Percentiles rank a stretch among this genome's conserved stretches.
Evolutionary conservation across 2,329 filamentous ascomycete species (phyloP).

Genomic region (Fusarium sp.): DNA sequence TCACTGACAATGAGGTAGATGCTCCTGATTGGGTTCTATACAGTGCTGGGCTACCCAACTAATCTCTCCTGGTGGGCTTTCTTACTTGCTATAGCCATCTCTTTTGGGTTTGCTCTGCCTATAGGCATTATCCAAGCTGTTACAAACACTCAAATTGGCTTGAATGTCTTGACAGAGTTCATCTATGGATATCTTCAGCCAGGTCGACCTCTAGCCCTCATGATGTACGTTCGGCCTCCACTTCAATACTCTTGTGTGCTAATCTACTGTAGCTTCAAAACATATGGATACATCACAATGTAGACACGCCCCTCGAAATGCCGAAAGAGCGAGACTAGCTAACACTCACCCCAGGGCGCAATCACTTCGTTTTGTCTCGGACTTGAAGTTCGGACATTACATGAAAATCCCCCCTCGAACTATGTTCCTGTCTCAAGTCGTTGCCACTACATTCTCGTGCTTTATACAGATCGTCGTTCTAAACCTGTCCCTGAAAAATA

Average conservation of each 20-base stretch:
- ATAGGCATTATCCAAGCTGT: slow-evolving; percentile 76
- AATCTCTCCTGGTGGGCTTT: slow-evolving; percentile 79
- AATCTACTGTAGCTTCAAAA: slow-evolving; percentile 62
- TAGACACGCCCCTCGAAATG: slow-evolving; percentile 15
- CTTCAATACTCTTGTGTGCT: background rate
- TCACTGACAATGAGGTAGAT: slow-evolving; percentile 51
- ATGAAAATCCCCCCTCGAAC: slow-evolving; percentile 76
- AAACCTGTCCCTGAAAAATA: slow-evolving; percentile 68
- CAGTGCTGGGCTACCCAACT: slow-evolving; percentile 70
- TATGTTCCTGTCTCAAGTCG: slow-evolving; percentile 73
- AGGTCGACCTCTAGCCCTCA: slow-evolving; percentile 75
- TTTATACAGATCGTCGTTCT: slow-evolving; percentile 73
- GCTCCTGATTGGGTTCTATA: slow-evolving; percentile 63
- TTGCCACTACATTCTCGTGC: slow-evolving; percentile 72
- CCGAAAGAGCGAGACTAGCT: background rate
- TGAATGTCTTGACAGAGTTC: slow-evolving; percentile 81
- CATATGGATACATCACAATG: slow-evolving; percentile 71
- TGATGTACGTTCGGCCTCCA: slow-evolving; percentile 63
- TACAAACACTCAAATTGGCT: slow-evolving; percentile 75
- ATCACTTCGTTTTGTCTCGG: slow-evolving; percentile 70
- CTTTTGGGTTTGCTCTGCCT: slow-evolving; percentile 71
- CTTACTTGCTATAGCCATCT: slow-evolving; percentile 71
- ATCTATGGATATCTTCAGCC: slow-evolving; percentile 80
- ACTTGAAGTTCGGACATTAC: slow-evolving; percentile 78
- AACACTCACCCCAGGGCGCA: slow-evolving; percentile 56